A percentile compares a stretch with the other conserved stretches of the same genome.
Conservation (phyloP, 805 yeast species). For the Kuraishia piskuri region DNA sequence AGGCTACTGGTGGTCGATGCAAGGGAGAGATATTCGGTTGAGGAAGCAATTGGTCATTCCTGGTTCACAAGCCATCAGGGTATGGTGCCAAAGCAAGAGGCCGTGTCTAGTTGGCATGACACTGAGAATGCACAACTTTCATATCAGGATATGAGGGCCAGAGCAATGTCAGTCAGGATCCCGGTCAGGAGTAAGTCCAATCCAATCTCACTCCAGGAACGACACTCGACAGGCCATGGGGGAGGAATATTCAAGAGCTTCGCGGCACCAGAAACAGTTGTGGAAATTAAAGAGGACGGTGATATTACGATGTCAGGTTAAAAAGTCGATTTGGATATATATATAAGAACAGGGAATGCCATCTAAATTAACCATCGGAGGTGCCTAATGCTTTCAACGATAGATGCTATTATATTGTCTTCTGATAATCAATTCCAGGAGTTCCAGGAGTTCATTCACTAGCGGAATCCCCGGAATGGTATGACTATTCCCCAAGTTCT, state of each 20-base stretch:
- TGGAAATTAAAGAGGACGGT: background rate
- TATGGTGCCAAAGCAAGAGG: background rate
- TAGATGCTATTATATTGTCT: too few relatives aligned
- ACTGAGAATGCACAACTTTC: background rate
- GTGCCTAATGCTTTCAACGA: too few relatives aligned
- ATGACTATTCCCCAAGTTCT: background rate
- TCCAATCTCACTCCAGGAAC: slow-evolving; percentile 18
- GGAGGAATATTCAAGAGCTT: background rate
- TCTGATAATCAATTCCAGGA: too few relatives aligned
- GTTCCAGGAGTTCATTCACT: background rate
- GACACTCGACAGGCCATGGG: slow-evolving; percentile 7
- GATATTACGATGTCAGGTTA: background rate
- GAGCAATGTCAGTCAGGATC: slow-evolving; percentile 14
- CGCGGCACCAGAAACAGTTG: background rate
- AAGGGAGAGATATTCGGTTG: slow-evolving; percentile 30
- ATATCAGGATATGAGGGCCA: slow-evolving; percentile 5
- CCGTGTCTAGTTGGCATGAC: background rate
- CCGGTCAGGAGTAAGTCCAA: slow-evolving; percentile 18
- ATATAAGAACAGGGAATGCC: background rate
- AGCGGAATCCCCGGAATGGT: too few relatives aligned
- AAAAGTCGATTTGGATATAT: too few relatives aligned
- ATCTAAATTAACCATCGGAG: too few relatives aligned
- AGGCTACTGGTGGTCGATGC: slow-evolving; percentile 50
- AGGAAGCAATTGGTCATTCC: slow-evolving; percentile 28
- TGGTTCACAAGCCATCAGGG: slow-evolving; percentile 30